Evolutionary conservation across 495 filamentous ascomycete genomes (phyloP), one percentile per base, ranked within the genome.

Genomic region (Neurospora sp.): DNA sequence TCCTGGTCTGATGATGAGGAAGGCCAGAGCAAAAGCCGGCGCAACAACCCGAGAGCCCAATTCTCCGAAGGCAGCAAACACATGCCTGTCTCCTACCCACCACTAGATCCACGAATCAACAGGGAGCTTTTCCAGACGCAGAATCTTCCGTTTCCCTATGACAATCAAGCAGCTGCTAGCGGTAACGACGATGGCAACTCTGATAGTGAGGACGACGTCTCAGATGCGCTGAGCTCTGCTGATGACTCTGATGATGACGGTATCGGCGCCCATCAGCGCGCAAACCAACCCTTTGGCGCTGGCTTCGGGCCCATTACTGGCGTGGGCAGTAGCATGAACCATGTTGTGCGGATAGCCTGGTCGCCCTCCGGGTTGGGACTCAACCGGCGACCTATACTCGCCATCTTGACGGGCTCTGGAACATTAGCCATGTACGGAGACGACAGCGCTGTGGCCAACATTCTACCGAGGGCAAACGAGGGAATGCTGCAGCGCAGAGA

Each of bases 311-410:
- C 77, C 10, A 79, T 87, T 39, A 82, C 83, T 1, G 81, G 84
- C 21, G 78, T 80, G 5, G 85, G 84, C 7, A 84, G 83, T 70
- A 83, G 83, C 21, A 81, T 87, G 80, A 85, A 84, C 72, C 84
- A 86, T 42, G 81, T 85, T 34, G 82, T 87, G 1, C 66, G 76
- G 8, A 72, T 86, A 48, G 80, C 73, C 21, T 87, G 85, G 85
- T 85, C 84, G 11, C 85, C 85, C 1, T 78, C 79, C 5, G 84
- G 83, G 1, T 76, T 86, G 28, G 83, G 85, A 17, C 76, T 82
- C 39, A 85, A 85, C 74, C 78, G 77, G 4, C 79, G 85, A 9
- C 82, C 84, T 7, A 80, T 84, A 15, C 78, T 86, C 9, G 82
- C 80, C 31, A 80, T 85, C 5, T 71, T 86, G 43, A 83, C 81